phyloP scores from a whole-genome alignment of 116 monocot species.

The Papilionanthe hybrid region DNA sequence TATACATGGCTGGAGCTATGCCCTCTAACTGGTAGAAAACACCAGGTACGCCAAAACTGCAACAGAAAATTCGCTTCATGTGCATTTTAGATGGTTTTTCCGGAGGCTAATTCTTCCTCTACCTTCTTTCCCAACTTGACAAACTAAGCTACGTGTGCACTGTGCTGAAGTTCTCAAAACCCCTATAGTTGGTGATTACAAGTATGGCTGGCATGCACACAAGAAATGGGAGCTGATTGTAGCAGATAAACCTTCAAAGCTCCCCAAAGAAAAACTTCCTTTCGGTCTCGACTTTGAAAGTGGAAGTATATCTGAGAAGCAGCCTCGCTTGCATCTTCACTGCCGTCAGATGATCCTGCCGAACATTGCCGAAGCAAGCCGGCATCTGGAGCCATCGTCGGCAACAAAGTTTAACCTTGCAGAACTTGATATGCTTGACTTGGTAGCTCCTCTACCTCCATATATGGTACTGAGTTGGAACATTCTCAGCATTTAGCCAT shows the following conservation, averaged over 20 bases:
- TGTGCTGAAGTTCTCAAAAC: slow-evolving; percentile 82
- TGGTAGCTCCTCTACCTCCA: slow-evolving; percentile 68
- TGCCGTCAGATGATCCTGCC: slow-evolving; percentile 85
- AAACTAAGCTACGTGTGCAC: slow-evolving; percentile 72
- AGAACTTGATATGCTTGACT: slow-evolving; percentile 39
- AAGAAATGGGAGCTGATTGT: slow-evolving; percentile 40
- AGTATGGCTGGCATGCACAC: slow-evolving; percentile 80
- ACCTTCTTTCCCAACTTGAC: neutral
- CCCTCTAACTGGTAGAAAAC: slow-evolving; percentile 91
- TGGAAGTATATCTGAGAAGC: slow-evolving; percentile 45
- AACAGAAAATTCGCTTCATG: too few species aligned
- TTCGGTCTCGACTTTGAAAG: slow-evolving; percentile 48
- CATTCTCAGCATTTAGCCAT: slow-evolving; percentile 24
- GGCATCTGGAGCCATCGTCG: slow-evolving; percentile 20
- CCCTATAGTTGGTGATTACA: slow-evolving; percentile 93
- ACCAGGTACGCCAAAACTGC: slow-evolving; percentile 52
- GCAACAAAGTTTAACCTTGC: slow-evolving; percentile 23
- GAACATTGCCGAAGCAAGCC: slow-evolving; percentile 43
- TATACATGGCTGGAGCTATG: slow-evolving; percentile 81
- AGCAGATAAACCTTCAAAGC: neutral
- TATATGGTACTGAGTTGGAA: slow-evolving; percentile 86
- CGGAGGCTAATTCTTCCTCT: neutral
- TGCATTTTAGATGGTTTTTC: neutral
- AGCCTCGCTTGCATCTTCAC: slow-evolving; percentile 71
- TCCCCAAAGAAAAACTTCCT: slow-evolving; percentile 26